Percentiles rank a stretch among this genome's conserved stretches.
phyloP scores from a whole-genome alignment of 768 basidiomycete genomes.

The Rhizopogon salebrosus region DNA sequence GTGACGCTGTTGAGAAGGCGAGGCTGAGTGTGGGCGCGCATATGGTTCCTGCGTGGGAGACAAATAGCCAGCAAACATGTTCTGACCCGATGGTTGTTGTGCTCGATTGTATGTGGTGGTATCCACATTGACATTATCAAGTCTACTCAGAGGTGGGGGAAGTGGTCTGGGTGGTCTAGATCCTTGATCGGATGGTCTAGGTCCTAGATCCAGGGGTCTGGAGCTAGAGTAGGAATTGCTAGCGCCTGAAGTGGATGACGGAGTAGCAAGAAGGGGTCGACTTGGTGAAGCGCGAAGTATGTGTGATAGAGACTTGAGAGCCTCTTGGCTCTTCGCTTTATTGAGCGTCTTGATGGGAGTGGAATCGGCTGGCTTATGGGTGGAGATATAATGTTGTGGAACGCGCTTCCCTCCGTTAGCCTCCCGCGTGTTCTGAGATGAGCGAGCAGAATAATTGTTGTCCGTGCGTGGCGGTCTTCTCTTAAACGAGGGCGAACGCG shows the following conservation, averaged over 20 bases:
- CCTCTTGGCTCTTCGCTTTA: conserved; percentile 25
- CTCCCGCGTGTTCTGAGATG: conserved; percentile 9
- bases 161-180: conserved; percentile 22
- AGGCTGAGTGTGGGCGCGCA: conserved; percentile 60
- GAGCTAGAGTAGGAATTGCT: conserved; percentile 8
- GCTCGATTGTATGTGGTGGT: conserved; percentile 12
- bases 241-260: conserved; percentile 15
- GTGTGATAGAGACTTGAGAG: conserved; percentile 12
- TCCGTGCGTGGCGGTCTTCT: conserved; percentile 17
- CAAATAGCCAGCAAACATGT: conserved; percentile 23
- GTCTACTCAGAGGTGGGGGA: conserved; percentile 22
- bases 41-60: conserved; percentile 53
- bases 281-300: conserved; percentile 26
- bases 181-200: too few relatives aligned
- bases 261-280: conserved; percentile 20
- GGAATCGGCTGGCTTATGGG: conserved; percentile 28
- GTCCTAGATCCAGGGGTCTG: conserved; percentile 15
- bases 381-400: conserved; percentile 16
- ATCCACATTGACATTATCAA: conserved; percentile 17
- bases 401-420: conserved; percentile 19
- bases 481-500: conserved; percentile 14
- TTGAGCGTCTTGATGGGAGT: conserved; percentile 24
- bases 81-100: conserved; percentile 10
- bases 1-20: conserved; percentile 28
- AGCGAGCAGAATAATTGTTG: conserved; percentile 16